A percentile compares a stretch with the other conserved stretches of the same genome.
Conservation (phyloP, 225 moss, liverwort and hornwort genomes). For the Rhytidiadelphus loreus region DNA sequence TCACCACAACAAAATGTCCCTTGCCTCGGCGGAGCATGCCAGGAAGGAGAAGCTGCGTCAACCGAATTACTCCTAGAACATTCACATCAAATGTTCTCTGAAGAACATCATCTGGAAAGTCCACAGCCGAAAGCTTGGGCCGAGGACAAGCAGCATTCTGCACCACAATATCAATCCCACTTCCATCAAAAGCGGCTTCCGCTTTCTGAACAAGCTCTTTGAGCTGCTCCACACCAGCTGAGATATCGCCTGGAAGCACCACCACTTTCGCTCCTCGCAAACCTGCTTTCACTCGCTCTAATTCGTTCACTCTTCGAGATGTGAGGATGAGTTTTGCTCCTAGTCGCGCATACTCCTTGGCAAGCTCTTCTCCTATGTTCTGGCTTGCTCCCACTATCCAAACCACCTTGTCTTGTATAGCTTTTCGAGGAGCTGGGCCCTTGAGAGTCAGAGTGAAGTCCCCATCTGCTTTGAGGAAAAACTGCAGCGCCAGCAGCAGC, state of each 20-base stretch:
- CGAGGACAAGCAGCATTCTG: conserved; percentile 69
- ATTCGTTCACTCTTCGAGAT: conserved; percentile 42
- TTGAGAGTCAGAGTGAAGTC: conserved; percentile 40
- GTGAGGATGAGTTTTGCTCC: conserved; percentile 79
- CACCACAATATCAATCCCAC: conserved; percentile 65
- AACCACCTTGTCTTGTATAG: conserved; percentile 68
- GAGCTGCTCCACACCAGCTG: conserved; percentile 20
- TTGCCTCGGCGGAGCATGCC: conserved; percentile 47
- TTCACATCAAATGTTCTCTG: conserved; percentile 60
- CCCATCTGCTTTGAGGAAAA: conserved; percentile 14
- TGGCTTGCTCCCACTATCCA: conserved; percentile 91
- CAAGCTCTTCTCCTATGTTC: conserved; percentile 66
- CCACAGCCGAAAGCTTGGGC: conserved; percentile 34
- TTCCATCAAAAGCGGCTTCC: conserved; percentile 50
- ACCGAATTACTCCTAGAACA: conserved; percentile 51
- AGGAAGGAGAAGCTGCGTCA: conserved; percentile 57
- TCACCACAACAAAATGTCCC: conserved; percentile 75
- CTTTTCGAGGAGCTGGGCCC: conserved; percentile 27
- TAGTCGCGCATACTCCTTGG: conserved; percentile 49
- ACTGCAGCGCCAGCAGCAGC: not conserved
- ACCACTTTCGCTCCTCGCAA: conserved; percentile 27
- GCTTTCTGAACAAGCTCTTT: conserved; percentile 44
- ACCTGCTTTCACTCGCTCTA: conserved; percentile 58
- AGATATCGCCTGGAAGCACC: conserved; percentile 56
- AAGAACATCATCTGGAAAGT: conserved; percentile 41